These are phyloP conservation scores for Leishmania mexicana DNA, from an alignment of 208 protist genomes.

Conservation along the genomic window DNA sequence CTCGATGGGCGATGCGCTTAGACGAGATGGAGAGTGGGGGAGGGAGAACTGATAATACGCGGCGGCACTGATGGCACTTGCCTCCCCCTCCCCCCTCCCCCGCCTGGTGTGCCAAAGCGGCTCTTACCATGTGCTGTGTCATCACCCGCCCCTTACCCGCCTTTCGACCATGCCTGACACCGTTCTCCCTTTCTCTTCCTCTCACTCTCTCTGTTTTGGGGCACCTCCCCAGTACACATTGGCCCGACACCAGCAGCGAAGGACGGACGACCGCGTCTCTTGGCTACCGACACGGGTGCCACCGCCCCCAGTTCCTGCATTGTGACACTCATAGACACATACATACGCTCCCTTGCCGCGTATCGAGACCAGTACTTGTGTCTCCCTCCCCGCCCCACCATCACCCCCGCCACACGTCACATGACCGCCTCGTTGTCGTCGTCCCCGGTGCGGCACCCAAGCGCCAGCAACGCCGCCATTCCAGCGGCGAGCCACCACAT, in stretches of 20 bases:
- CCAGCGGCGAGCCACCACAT: slow-evolving; percentile 33
- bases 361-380: neutral
- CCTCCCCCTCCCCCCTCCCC: neutral
- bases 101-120: neutral
- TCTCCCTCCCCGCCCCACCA: neutral
- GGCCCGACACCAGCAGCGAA: neutral
- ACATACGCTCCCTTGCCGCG: neutral
- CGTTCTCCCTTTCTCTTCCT: neutral
- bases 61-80: neutral
- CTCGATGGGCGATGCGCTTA: neutral
- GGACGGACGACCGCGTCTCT: neutral
- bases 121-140: neutral
- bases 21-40: neutral
- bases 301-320: neutral
- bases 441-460: neutral
- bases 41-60: neutral
- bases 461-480: slow-evolving; percentile 6
- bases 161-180: neutral
- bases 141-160: neutral
- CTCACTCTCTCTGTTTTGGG: neutral
- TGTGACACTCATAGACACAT: slow-evolving; percentile 6
- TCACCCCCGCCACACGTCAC: neutral
- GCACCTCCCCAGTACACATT: neutral
- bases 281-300: neutral
- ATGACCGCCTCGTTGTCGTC: neutral